phyloP scores from a whole-genome alignment of 1,139 yeast species.

The Blastobotrys ciferrii region DNA sequence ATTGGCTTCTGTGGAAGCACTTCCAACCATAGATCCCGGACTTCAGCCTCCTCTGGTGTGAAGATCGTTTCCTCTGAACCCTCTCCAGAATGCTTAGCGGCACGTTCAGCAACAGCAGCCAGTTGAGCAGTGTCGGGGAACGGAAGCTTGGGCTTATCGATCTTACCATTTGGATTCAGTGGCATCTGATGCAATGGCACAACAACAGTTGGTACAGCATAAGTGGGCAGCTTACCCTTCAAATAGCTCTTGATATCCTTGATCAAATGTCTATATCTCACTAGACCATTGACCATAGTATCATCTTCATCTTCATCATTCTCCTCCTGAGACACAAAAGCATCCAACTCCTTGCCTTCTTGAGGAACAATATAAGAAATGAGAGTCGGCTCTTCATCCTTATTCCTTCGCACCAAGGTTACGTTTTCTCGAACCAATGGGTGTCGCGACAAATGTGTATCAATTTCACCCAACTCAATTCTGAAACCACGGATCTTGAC shows the following conservation, averaged over 20 bases:
- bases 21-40: conserved; percentile 80
- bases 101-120: conserved; percentile 56
- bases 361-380: conserved; percentile 92
- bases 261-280: conserved; percentile 70
- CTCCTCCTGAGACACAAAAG: conserved; percentile 51
- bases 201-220: conserved; percentile 89
- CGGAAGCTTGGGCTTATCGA: conserved; percentile 95
- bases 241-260: conserved; percentile 78
- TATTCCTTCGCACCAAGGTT: conserved; percentile 89
- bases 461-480: conserved; percentile 96
- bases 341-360: conserved; percentile 45
- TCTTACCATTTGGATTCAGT: conserved; percentile 96
- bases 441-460: conserved; percentile 93
- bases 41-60: conserved; percentile 60
- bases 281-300: conserved; percentile 67
- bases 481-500: conserved; percentile 98
- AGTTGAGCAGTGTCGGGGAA: conserved; percentile 90
- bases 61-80: conserved; percentile 36
- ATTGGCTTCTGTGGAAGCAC: conserved; percentile 86
- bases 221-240: conserved; percentile 85
- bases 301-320: conserved; percentile 51
- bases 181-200: conserved; percentile 87
- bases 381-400: conserved; percentile 87
- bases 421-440: conserved; percentile 87
- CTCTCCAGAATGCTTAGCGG: conserved; percentile 25